These are phyloP conservation scores for Camellia japonica DNA, from an alignment of 148 eudicot species.

Conservation along the genomic window DNA sequence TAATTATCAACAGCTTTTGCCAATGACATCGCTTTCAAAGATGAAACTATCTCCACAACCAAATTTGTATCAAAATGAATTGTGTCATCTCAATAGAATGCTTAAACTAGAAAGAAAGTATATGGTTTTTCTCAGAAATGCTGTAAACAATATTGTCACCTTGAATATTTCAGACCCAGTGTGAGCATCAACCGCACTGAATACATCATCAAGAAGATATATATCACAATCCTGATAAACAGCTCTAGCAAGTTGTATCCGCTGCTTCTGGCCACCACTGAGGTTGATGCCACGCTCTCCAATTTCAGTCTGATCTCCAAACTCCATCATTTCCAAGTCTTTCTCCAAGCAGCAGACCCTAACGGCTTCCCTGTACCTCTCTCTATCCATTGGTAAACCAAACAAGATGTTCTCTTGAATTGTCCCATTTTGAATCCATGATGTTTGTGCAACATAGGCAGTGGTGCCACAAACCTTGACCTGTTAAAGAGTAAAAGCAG, in stretches of 20 bases:
- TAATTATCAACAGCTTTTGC: background rate
- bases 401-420: constrained; percentile 79
- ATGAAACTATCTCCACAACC: background rate
- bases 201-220: constrained; percentile 90
- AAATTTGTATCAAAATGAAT: too few species aligned
- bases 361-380: constrained; percentile 56
- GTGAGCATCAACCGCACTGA: constrained; percentile 97
- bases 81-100: background rate
- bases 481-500: constrained; percentile 25
- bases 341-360: constrained; percentile 77
- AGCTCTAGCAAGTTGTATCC: constrained; percentile 94
- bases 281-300: constrained; percentile 97
- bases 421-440: constrained; percentile 93
- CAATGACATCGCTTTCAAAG: background rate
- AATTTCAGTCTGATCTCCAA: constrained; percentile 94
- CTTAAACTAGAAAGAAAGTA: background rate
- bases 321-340: constrained; percentile 93
- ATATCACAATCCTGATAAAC: constrained; percentile 90
- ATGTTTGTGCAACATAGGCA: constrained; percentile 91
- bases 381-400: constrained; percentile 75
- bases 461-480: constrained; percentile 80
- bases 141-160: constrained; percentile 31
- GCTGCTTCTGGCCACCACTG: constrained; percentile 94
- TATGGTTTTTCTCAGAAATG: background rate
- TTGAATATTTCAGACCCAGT: constrained; percentile 88